Evolutionary conservation across 1,139 yeast species (phyloP), one percentile per base, ranked within the genome.

Genomic region (Candida sp.): DNA sequence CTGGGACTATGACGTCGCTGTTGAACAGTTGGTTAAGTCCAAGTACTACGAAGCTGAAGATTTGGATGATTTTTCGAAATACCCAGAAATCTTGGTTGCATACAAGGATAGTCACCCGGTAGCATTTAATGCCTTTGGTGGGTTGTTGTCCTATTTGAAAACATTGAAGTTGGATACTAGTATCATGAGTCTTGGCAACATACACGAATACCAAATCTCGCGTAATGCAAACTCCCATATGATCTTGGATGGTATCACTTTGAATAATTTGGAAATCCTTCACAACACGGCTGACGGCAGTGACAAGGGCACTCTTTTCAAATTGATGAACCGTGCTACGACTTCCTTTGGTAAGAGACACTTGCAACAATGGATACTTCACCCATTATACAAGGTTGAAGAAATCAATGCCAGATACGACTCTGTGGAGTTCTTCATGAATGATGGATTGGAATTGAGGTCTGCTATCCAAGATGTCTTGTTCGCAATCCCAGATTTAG

Each of bases 311-410:
- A 90, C 98, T 0, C 70, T 94, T 49, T 90, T 92, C 72, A 87
- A 84, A 62, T 72, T 94, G 42, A 69, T 94, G 51, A 93, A 93
- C 64, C 78, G 90, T 54, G 93, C 98, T 17, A 80, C 87, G 5
- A 92, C 99, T 0, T 87, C 98, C 1, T 91, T 94, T 77, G 99
- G 99, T 31, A 93, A 92, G 65, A 82, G 99, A 60, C 75, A 80
- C 61, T 80, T 96, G 66, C 88, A 86, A 61, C 78, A 79, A 47
- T 94, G 98, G 99, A 80, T 93, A 1, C 84, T 94, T 62, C 96
- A 90, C 67, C 99, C 99, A 2, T 72, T 94, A 51, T 77, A 86
- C 66, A 77, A 43, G 43, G 72, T 75, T 22, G 62, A 63, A 1
- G 85, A 83, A 43, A 91, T 94, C 53, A 84, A 88, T 52, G 76